Conservation (phyloP, 768 basidiomycete species). For the Auriscalpium vulgare region DNA sequence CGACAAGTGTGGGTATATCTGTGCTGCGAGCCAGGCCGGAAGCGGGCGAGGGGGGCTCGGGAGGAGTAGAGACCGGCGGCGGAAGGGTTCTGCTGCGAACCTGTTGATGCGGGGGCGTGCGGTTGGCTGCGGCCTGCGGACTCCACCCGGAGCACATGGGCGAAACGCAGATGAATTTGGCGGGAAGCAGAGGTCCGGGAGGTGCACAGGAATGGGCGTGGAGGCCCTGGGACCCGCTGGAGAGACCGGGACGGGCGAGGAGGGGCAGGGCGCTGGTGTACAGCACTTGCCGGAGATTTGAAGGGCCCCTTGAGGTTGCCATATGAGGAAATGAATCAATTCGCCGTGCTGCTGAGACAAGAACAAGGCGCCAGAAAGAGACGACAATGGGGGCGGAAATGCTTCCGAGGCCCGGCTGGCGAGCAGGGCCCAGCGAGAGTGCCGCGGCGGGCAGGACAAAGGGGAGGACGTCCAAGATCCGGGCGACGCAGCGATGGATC, state of each 20-base stretch:
- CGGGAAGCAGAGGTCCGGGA: not conserved
- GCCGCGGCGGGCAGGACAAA: not conserved
- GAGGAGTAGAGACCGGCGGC: too few relatives aligned
- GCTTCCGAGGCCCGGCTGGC: not conserved
- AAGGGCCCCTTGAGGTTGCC: not conserved
- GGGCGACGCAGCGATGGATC: slow-evolving; percentile 1
- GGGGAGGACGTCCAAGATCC: not conserved
- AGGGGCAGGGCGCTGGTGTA: not conserved
- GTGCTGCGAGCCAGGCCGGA: not conserved
- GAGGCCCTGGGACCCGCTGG: too few relatives aligned
- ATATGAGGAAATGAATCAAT: slow-evolving; percentile 17
- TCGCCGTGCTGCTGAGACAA: not conserved
- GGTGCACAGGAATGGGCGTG: not conserved
- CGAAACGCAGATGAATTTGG: too few relatives aligned
- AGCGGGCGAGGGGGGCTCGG: too few relatives aligned
- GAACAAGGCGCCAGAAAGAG: not conserved
- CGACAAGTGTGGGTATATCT: not conserved
- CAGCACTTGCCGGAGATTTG: not conserved
- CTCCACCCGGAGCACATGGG: not conserved
- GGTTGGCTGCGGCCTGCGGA: too few relatives aligned
- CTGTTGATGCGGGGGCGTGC: too few relatives aligned
- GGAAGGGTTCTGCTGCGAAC: too few relatives aligned
- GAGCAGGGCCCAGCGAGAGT: too few relatives aligned
- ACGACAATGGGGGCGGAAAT: not conserved
- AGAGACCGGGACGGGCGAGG: not conserved